Evolutionary conservation across 768 basidiomycete species (phyloP).

Genomic region (Leucosporidium yakuticum): DNA sequence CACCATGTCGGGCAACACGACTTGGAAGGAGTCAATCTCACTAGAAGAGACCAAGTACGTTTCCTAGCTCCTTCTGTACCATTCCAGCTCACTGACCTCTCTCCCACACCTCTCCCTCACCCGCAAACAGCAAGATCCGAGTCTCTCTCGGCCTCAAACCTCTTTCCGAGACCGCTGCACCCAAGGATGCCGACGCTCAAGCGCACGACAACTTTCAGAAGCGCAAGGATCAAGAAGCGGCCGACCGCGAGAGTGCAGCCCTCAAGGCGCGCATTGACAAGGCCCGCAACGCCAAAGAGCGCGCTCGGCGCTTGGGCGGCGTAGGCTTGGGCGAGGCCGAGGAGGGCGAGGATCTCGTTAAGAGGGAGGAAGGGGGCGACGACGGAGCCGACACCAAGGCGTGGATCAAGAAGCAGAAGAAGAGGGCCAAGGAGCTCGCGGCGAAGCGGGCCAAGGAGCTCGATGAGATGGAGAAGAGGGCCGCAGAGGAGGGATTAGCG

Average conservation of each 20-base stretch:
- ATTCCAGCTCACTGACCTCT: neutral
- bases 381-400: constrained; percentile 63
- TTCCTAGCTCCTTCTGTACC: neutral
- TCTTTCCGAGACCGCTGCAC: constrained; percentile 65
- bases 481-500: constrained; percentile 52
- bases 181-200: constrained; percentile 54
- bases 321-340: constrained; percentile 83
- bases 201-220: constrained; percentile 83
- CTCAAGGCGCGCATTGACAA: constrained; percentile 68
- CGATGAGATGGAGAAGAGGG: constrained; percentile 71
- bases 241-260: constrained; percentile 73
- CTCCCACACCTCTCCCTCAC: neutral
- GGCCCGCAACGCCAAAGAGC: constrained; percentile 88
- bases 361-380: constrained; percentile 17
- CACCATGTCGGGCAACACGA: constrained; percentile 42
- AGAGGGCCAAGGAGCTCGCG: constrained; percentile 80
- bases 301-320: constrained; percentile 86
- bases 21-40: constrained; percentile 73
- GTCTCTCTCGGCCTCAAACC: constrained; percentile 89
- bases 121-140: constrained; percentile 62
- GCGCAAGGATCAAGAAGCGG: constrained; percentile 60
- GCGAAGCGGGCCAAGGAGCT: constrained; percentile 46
- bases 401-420: constrained; percentile 90
- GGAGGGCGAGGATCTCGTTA: constrained; percentile 43
- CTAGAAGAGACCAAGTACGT: constrained; percentile 76